Base-by-base conservation (phyloP, 2,329 filamentous ascomycete species). In the Coniosporium uncinatum region DNA sequence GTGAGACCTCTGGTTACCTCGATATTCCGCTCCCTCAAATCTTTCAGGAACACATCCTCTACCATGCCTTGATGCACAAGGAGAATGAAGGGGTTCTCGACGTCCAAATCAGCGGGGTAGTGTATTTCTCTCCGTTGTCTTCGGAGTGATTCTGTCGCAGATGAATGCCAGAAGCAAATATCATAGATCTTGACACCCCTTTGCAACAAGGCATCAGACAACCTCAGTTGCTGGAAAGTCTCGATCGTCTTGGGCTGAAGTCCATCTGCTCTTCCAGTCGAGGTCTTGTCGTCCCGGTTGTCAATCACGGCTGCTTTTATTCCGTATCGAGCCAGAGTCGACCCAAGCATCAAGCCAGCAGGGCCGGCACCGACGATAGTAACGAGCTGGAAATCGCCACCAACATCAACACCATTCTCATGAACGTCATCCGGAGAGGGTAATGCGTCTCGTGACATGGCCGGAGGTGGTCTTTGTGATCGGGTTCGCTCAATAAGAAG, bases 1-100 rank as follows among this genome's bases (percentile, higher is more conserved):
- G 74, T 71, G 14, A 77, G 81, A 50, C 79, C 83, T 46, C 84
- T 70, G 42, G 70, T 70, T 19, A 88, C 81, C 33, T 75, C 69
- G 14, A 79, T 66, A 14, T 81, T 81, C 37, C 83, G 72, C 50
- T 79, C 75, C 48, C 69, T 69, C 58, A 88, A 71, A 52, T 88
- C 84, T 6, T 84, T 71, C 39, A 87, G 75, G 50, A 89, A 80
- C 2, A 85, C 61, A 36, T 77, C 75, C 61, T 88, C 85, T 0
- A 88, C 75, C 75, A 88, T 86, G 37, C 85, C 84, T 60, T 89
- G 84, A 54, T 88, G 85, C 2, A 73, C 71, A 3, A 76, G 61
- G 3, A 77, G 54, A 19, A 52, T 35, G 18, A 35, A 19, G 11
- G 33, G 33, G 33, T 19, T 17, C 14, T 8, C 33, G 11, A 16